Evolutionary conservation across 805 yeast genomes (phyloP).

Genomic region (Metschnikowia anglica): DNA sequence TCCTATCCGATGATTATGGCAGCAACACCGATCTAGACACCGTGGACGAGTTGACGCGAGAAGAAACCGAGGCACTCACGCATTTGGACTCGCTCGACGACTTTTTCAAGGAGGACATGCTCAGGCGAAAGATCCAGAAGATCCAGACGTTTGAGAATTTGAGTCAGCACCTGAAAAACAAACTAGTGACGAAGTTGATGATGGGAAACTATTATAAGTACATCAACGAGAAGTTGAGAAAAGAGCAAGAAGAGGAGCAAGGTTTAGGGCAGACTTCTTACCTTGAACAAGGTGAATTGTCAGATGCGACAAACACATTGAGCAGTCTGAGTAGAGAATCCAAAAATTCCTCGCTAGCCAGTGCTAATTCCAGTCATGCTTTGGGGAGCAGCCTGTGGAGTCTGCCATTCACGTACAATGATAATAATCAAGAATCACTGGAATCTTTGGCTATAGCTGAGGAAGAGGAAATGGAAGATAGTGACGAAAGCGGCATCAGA

Average conservation of each 20-base stretch:
- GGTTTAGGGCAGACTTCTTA: not conserved
- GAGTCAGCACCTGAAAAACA: constrained; percentile 44
- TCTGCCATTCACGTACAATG: not conserved
- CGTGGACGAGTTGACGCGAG: constrained; percentile 38
- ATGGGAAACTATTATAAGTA: constrained; percentile 63
- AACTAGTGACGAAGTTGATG: constrained; percentile 62
- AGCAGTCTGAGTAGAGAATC: not conserved
- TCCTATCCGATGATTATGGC: constrained; percentile 17
- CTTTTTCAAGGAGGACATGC: constrained; percentile 36
- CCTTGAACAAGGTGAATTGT: not conserved
- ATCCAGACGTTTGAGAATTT: constrained; percentile 41
- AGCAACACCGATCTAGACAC: constrained; percentile 19
- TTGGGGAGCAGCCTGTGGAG: not conserved
- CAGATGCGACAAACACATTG: not conserved
- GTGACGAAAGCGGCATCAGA: not conserved
- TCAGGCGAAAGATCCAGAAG: constrained; percentile 50
- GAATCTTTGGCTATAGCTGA: not conserved
- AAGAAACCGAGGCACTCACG: constrained; percentile 37
- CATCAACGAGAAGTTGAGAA: constrained; percentile 22
- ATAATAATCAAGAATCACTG: not conserved
- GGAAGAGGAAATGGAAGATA: constrained; percentile 1
- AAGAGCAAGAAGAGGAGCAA: not conserved
- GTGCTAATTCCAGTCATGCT: not conserved
- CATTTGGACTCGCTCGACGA: constrained; percentile 38
- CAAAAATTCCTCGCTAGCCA: not conserved